phyloP scores from a whole-genome alignment of 1,284 basidiomycete species.

The Cryptococcus sp. region DNA sequence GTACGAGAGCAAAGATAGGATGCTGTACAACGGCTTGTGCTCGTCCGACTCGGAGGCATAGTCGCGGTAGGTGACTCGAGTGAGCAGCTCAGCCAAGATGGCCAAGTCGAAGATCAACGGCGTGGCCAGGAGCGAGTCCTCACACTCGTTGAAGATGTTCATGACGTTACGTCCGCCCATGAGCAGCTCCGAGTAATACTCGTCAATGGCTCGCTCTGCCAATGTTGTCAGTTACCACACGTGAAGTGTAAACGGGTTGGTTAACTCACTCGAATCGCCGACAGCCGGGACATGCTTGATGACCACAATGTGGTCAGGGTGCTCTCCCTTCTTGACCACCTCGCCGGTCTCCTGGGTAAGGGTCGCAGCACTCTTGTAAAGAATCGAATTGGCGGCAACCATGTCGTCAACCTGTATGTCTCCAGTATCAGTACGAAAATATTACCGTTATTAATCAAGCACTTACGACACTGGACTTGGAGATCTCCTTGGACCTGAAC shows the following conservation, averaged over 20 bases:
- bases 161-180: conserved; percentile 59
- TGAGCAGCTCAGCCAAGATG: conserved; percentile 92
- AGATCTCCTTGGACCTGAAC: conserved; percentile 98
- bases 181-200: conserved; percentile 88
- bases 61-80: conserved; percentile 84
- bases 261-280: conserved; percentile 72
- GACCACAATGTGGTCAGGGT: conserved; percentile 96
- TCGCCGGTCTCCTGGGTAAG: conserved; percentile 59
- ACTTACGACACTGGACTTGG: conserved; percentile 82
- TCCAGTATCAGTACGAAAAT: neutral
- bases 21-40: conserved; percentile 80
- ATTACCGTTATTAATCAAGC: neutral
- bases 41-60: conserved; percentile 57
- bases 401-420: conserved; percentile 74
- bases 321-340: conserved; percentile 60
- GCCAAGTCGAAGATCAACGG: conserved; percentile 92
- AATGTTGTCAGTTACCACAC: neutral
- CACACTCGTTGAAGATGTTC: conserved; percentile 94
- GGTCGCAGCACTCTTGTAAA: conserved; percentile 68
- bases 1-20: conserved; percentile 86
- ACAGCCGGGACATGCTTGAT: conserved; percentile 85
- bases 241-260: neutral
- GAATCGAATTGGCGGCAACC: conserved; percentile 85
- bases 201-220: conserved; percentile 81
- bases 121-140: conserved; percentile 94